Conservation (phyloP, 441 rosid genomes). For the Arabidopsis hybrid region DNA sequence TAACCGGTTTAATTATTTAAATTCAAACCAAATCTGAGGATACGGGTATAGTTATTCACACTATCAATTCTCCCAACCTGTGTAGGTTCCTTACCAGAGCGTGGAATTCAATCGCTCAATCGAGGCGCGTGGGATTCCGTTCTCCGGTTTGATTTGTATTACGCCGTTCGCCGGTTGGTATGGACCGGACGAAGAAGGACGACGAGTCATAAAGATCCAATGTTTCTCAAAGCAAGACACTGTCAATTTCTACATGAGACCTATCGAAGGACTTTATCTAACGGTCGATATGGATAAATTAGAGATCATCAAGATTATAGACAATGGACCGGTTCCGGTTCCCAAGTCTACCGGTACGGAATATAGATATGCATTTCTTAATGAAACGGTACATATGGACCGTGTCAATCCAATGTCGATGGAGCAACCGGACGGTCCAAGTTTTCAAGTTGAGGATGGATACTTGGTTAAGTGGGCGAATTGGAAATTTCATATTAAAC, state of each 20-base stretch:
- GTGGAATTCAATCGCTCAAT: slow-evolving; percentile 52
- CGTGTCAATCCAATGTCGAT: slow-evolving; percentile 55
- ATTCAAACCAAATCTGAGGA: too few species aligned
- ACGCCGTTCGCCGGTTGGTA: slow-evolving; percentile 63
- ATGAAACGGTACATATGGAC: slow-evolving; percentile 27
- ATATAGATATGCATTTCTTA: slow-evolving; percentile 7
- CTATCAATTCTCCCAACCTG: too few species aligned
- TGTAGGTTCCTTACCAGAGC: slow-evolving; percentile 47
- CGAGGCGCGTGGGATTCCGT: slow-evolving; percentile 51
- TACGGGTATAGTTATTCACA: too few species aligned
- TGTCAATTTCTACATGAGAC: slow-evolving; percentile 63
- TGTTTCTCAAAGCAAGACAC: slow-evolving; percentile 53
- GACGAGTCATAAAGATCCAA: slow-evolving; percentile 55
- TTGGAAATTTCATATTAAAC: slow-evolving; percentile 61
- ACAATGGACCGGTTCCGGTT: slow-evolving; percentile 52
- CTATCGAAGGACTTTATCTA: slow-evolving; percentile 60
- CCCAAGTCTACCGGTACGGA: slow-evolving; percentile 53
- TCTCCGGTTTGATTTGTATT: slow-evolving; percentile 49
- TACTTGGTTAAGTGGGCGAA: slow-evolving; percentile 57
- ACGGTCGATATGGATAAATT: slow-evolving; percentile 54
- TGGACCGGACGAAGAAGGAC: slow-evolving; percentile 61
- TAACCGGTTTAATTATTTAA: background rate
- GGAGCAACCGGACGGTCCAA: too few species aligned
- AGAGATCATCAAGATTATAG: slow-evolving; percentile 47
- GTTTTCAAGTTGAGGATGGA: too few species aligned